A percentile compares a stretch with the other conserved stretches of the same genome.
phyloP scores from a whole-genome alignment of 192 early-diverging fungal species.

The Mortierella alpina region DNA sequence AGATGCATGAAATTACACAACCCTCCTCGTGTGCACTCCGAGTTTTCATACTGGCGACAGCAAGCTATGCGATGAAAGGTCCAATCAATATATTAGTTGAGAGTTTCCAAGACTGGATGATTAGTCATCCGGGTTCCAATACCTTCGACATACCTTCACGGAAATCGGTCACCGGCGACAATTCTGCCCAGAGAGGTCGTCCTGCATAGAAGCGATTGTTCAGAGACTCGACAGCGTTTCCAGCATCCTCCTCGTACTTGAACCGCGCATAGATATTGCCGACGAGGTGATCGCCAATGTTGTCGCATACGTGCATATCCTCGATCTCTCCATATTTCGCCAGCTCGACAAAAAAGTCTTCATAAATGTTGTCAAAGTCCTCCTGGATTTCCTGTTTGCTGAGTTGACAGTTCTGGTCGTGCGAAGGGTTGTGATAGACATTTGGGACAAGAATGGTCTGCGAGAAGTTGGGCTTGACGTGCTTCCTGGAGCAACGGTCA shows the following conservation, averaged over 20 bases:
- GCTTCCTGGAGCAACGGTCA: constrained; percentile 96
- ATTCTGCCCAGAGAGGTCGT: constrained; percentile 93
- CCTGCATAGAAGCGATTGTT: constrained; percentile 97
- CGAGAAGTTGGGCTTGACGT: constrained; percentile 95
- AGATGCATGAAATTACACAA: constrained; percentile 99
- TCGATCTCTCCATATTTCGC: constrained; percentile 97
- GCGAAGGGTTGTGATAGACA: constrained; percentile 93
- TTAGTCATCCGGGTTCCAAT: constrained; percentile 1
- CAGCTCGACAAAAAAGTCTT: constrained; percentile 96
- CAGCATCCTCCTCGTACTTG: constrained; percentile 92
- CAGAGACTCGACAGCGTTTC: constrained; percentile 88
- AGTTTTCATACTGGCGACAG: constrained; percentile 95
- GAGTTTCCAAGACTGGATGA: not conserved
- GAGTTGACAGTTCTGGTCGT: constrained; percentile 72
- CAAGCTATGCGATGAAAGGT: constrained; percentile 66
- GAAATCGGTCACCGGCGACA: constrained; percentile 98
- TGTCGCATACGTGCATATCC: constrained; percentile 98
- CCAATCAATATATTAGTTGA: not conserved
- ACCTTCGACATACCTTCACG: constrained; percentile 68
- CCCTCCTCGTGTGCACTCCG: constrained; percentile 94
- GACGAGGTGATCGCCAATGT: constrained; percentile 97
- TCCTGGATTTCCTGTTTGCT: constrained; percentile 80
- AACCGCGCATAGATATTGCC: constrained; percentile 97
- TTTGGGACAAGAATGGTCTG: constrained; percentile 95
- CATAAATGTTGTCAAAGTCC: constrained; percentile 96